Evolutionary conservation across 176 grass and related monocot genomes (phyloP).

Genomic region (Musa troglodytarum): DNA sequence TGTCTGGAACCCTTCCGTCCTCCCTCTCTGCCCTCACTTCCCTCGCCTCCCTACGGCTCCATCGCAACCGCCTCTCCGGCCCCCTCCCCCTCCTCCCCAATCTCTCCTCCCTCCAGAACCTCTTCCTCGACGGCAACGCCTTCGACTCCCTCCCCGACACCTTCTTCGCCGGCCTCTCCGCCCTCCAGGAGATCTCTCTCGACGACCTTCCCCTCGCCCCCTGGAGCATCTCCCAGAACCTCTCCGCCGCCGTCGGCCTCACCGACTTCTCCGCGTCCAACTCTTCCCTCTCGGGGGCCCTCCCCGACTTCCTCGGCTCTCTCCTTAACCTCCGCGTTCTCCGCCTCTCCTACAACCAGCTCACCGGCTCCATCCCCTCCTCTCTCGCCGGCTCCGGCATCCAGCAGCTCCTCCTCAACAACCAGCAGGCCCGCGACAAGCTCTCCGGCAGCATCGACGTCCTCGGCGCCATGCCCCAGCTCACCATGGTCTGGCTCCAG

Average conservation of each 20-base stretch:
- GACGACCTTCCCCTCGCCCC: conserved; percentile 20
- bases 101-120: conserved; percentile 4
- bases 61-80: conserved; percentile 9
- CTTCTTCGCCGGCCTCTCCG: conserved; percentile 24
- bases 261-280: conserved; percentile 5
- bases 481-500: conserved; percentile 17
- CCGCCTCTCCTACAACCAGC: conserved; percentile 19
- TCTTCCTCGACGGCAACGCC: conserved; percentile 14
- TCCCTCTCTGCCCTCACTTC: conserved; percentile 2
- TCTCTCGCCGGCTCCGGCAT: conserved; percentile 4
- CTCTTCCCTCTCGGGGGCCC: background rate
- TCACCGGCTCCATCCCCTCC: conserved; percentile 6
- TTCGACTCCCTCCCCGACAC: conserved; percentile 13
- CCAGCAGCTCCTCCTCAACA: conserved; percentile 11
- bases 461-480: conserved; percentile 14
- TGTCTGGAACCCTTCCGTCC: conserved; percentile 8
- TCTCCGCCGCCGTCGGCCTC: background rate
- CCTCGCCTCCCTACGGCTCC: conserved; percentile 12
- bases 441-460: conserved; percentile 19
- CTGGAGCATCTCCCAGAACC: background rate
- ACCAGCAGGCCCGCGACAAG: conserved; percentile 1
- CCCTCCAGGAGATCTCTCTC: conserved; percentile 1
- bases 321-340: background rate
- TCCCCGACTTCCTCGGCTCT: conserved; percentile 15
- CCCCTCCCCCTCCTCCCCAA: conserved; percentile 11